Evolutionary conservation across 2,329 filamentous ascomycete genomes (phyloP), one percentile per base, ranked within the genome.

Genomic region (Stenocarpella maydis): DNA sequence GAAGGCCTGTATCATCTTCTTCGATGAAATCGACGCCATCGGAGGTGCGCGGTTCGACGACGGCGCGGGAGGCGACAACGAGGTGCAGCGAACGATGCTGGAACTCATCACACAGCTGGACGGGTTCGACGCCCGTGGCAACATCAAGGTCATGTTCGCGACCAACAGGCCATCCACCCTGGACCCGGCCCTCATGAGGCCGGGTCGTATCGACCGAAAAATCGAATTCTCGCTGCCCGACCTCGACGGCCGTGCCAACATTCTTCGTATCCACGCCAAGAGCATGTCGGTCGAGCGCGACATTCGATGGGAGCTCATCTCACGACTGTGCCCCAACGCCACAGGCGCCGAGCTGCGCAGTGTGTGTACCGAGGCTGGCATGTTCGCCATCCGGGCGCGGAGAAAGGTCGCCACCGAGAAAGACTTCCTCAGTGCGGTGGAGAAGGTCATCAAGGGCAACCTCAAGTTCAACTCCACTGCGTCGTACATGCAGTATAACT

Each of bases 1-100:
- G 88, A 99, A 99, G 84, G 96, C 96, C 0, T 99, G 96, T 82
- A 99, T 99, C 79, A 99, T 99, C 83, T 99, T 99, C 90, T 97
- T 97, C 78, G 96, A 99, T 80, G 96, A 99, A 84, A 96, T 98
- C 72, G 95, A 98, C 80, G 95, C 95, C 60, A 93, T 98, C 67
- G 95, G 95, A 78, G 95, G 95, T 75, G 95, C 95, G 47, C 93
- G 95, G 81, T 98, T 98, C 79, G 95, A 98, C 77, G 95, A 98
- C 76, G 95, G 95, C 74, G 95, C 95, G 72, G 95, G 95, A 76
- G 95, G 95, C 77, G 95, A 98, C 82, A 98, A 98, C 79, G 95
- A 98, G 81, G 95, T 98, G 8, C 95, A 98, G 82, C 88, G 95
- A 84, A 98, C 95, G 73, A 98, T 98, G 95, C 83, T 98, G 86